Percentiles rank a stretch among this genome's conserved stretches.
phyloP scores from a whole-genome alignment of 2,329 filamentous ascomycete species.

The Herpomyces periplanetae region DNA sequence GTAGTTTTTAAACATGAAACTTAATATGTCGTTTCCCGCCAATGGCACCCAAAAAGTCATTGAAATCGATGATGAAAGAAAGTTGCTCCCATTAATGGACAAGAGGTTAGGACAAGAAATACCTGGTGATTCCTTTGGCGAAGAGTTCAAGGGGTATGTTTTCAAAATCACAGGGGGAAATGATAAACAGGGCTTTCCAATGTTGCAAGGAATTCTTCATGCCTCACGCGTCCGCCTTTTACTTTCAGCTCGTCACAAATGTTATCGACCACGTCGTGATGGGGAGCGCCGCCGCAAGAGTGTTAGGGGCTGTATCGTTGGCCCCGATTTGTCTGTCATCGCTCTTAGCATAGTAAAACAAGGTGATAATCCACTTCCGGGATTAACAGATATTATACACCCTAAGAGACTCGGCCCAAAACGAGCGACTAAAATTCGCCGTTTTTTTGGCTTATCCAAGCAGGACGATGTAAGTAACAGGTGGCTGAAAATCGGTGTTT shows the following conservation, averaged over 20 bases:
- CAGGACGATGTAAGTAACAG: constrained; percentile 87
- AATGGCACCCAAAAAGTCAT: constrained; percentile 99
- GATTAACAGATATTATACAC: constrained; percentile 57
- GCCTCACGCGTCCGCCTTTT: constrained; percentile 93
- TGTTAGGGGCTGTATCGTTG: constrained; percentile 94
- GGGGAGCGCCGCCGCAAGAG: constrained; percentile 99
- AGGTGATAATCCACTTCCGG: constrained; percentile 70
- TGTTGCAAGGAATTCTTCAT: constrained; percentile 99
- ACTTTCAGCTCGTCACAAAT: constrained; percentile 81
- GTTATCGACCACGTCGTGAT: constrained; percentile 88
- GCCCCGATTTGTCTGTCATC: constrained; percentile 68
- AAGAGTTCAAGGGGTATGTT: constrained; percentile 99
- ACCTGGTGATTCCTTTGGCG: constrained; percentile 64
- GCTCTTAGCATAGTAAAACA: constrained; percentile 91
- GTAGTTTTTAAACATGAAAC: too few species aligned
- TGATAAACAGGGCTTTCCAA: constrained; percentile 99
- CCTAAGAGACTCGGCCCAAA: constrained; percentile 98
- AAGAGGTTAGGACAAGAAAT: constrained; percentile 86
- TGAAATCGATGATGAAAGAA: constrained; percentile 96
- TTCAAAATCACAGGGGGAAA: constrained; percentile 98
- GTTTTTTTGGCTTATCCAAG: constrained; percentile 99
- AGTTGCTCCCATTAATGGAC: constrained; percentile 95
- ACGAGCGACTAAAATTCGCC: constrained; percentile 97
- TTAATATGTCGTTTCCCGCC: constrained; percentile 54
- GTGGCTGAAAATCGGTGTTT: constrained; percentile 23